phyloP scores from a whole-genome alignment of 2,329 filamentous ascomycete genomes.

The Cordyceps sp. region DNA sequence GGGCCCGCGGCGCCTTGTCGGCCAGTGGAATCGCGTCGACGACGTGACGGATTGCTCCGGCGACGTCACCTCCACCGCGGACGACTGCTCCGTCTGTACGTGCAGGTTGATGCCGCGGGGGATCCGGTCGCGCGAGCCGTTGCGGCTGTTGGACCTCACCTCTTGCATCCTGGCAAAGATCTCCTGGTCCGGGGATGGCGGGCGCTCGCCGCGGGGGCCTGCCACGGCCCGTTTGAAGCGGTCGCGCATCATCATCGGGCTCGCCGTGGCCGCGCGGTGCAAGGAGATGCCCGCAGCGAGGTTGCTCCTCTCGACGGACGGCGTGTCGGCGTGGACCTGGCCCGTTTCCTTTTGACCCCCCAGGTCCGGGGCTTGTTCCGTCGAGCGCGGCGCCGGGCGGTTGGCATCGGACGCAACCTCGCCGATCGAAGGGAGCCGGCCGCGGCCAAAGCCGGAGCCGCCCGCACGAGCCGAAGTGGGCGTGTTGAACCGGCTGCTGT shows the following conservation, averaged over 20 bases:
- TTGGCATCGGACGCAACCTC: slow-evolving; percentile 28
- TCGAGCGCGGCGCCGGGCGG: slow-evolving; percentile 11
- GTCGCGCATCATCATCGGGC: slow-evolving; percentile 45
- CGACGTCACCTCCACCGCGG: slow-evolving; percentile 35
- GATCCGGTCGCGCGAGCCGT: slow-evolving; percentile 63
- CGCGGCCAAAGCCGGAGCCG: slow-evolving; percentile 41
- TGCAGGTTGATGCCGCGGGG: slow-evolving; percentile 53
- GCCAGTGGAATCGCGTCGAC: slow-evolving; percentile 38
- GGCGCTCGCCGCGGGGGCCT: slow-evolving; percentile 19
- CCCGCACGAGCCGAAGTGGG: slow-evolving; percentile 46
- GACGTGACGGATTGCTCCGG: slow-evolving; percentile 38
- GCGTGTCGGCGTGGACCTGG: slow-evolving; percentile 17
- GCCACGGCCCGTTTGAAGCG: slow-evolving; percentile 18
- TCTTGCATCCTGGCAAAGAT: slow-evolving; percentile 44
- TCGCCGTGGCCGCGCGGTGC: slow-evolving; percentile 50
- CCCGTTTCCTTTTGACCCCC: slow-evolving; percentile 11
- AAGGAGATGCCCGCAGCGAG: slow-evolving; percentile 28
- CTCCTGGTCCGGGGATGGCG: slow-evolving; percentile 47
- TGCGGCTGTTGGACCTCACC: slow-evolving; percentile 39
- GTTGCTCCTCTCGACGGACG: slow-evolving; percentile 25
- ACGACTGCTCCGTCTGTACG: slow-evolving; percentile 37
- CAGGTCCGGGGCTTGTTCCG: slow-evolving; percentile 8
- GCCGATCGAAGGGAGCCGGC: slow-evolving; percentile 62
- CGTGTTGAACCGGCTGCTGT: slow-evolving; percentile 52
- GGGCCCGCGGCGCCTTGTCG: slow-evolving; percentile 32